Evolutionary conservation across 1,284 basidiomycete genomes (phyloP).

Genomic region (Ganoderma lucidum): DNA sequence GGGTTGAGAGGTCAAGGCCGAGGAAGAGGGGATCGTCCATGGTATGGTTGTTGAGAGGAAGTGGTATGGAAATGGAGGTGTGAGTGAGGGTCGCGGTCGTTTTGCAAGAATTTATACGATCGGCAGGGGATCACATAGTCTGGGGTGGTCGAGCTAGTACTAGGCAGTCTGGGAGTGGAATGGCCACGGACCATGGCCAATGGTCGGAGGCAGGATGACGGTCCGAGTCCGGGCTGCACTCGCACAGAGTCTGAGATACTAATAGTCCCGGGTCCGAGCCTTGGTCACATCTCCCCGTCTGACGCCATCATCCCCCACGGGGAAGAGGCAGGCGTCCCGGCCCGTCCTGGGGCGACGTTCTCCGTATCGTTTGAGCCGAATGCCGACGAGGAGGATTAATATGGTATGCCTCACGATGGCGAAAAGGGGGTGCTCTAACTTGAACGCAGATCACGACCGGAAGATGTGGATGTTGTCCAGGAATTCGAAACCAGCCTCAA

Average conservation of each 20-base stretch:
- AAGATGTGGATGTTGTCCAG: no score
- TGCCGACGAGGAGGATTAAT: not conserved
- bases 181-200: not conserved
- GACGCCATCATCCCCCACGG: constrained; percentile 2
- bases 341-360: not conserved
- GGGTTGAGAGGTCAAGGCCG: constrained; percentile 89
- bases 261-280: no score
- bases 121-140: constrained; percentile 6
- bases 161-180: not conserved
- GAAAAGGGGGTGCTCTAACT: no score
- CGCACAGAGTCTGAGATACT: not conserved
- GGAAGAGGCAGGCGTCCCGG: not conserved
- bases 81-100: not conserved
- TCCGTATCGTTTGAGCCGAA: not conserved
- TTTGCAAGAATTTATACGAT: constrained; percentile 24
- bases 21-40: constrained; percentile 66
- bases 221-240: not conserved
- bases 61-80: constrained; percentile 6
- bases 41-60: not conserved
- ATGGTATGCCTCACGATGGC: no score
- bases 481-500: no score
- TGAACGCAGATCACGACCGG: no score
- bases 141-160: not conserved
- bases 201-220: constrained; percentile 1
- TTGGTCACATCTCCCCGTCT: no score